A percentile compares a stretch with the other conserved stretches of the same genome.
Conservation (phyloP, 306 rosid genomes). For the Quercus ilex region DNA sequence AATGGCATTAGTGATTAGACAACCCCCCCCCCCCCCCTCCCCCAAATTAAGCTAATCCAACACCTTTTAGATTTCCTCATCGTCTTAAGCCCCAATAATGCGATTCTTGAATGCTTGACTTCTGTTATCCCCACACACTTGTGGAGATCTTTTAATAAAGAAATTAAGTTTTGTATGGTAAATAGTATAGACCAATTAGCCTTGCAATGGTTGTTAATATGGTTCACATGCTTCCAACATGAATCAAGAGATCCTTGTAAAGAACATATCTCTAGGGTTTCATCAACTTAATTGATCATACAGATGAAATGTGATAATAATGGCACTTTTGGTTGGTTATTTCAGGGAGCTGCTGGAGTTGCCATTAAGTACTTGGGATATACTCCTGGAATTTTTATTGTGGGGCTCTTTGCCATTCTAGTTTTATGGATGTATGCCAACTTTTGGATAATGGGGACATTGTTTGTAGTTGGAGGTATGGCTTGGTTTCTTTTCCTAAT, state of each 20-base stretch:
- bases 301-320: constrained; percentile 1
- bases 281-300: constrained; percentile 12
- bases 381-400: constrained; percentile 92
- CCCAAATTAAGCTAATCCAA: not conserved
- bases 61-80: not conserved
- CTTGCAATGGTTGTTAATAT: no score
- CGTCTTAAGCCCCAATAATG: not conserved
- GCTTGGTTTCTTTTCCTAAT: constrained; percentile 12
- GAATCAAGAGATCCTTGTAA: no score
- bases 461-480: constrained; percentile 93
- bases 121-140: not conserved
- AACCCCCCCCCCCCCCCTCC: not conserved
- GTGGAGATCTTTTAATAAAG: not conserved
- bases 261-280: not conserved
- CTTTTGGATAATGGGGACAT: constrained; percentile 91
- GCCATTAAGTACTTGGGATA: constrained; percentile 87
- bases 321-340: constrained; percentile 35
- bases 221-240: no score
- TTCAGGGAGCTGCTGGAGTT: constrained; percentile 86
- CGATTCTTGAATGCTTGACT: not conserved
- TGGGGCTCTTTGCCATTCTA: constrained; percentile 88
- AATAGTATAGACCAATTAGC: no score
- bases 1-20: not conserved
- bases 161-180: no score
- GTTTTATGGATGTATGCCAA: constrained; percentile 97